Evolutionary conservation across 2,329 filamentous ascomycete species (phyloP), one percentile per base, ranked within the genome.

Genomic region (Pyrenochaeta sp.): DNA sequence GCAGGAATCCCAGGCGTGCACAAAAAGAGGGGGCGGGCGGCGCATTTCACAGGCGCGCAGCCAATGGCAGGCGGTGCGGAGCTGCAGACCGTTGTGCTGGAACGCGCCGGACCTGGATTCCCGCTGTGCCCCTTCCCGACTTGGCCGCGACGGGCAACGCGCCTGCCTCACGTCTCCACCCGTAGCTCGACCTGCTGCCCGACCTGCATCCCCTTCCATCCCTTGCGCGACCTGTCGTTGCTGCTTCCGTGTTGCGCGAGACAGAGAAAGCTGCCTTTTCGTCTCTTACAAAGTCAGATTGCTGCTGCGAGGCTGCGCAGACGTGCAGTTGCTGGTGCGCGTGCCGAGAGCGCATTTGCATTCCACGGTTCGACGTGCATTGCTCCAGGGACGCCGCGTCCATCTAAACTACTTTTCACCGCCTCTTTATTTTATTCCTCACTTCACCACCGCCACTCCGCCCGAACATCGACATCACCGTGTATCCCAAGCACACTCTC

Each of bases 371-470:
- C 31, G 7, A 34, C 4, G 31, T 34, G 28, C 34, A 28, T 22
- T 53, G 35, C 53, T 54, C 24, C 41, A 49, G 60, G 51, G 50
- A 63, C 64, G 56, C 43, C 53, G 49, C 61, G 51, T 61, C 38
- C 19, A n/a, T 22, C 41, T 43, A n/a, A n/a, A n/a, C n/a, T n/a
- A n/a, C 32, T 44, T 27, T 60, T 51, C 42, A 59, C 55, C 52
- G 53, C 52, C 47, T 53, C 17, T 58, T 51, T 26, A 22, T 32
- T 36, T 31, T 47, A n/a, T n/a, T n/a, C n/a, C n/a, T n/a, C n/a
- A n/a, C 28, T 43, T 30, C 42, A 44, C 41, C 39, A 22, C 34
- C 17, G 44, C 40, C 30, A 38, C 39, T 34, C 38, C 30, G 34
- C 24, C 19, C 38, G n/a, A n/a, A n/a, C n/a, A n/a, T n/a, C n/a